Base-by-base conservation (phyloP, 306 rosid species). In the Prunus mira region DNA sequence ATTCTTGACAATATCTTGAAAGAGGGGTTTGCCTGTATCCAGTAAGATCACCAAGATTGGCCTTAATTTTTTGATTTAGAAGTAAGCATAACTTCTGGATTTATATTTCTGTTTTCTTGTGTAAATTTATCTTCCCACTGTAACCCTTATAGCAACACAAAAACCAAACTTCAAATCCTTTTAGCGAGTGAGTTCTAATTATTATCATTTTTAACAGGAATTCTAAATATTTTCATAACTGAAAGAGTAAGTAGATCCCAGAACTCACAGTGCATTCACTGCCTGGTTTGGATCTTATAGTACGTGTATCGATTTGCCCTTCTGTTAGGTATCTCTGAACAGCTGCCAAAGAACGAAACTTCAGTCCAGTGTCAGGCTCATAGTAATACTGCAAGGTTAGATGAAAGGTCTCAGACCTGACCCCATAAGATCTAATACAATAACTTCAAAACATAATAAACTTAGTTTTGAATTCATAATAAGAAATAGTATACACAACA, bases 271-370 rank as follows among this genome's bases (percentile, higher is more conserved):
- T 57, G 46, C 70, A 28, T 74, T 76, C 51, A 32, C 75, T 50
- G 77, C 71, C 64, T 63, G 82, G 47, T 67, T 80, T 70, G 27
- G 38, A 24, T 67, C 22, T 73, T 66, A 27, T 61, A 6, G 80
- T 50, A 69, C 19, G 25, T 17, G 9, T 17, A 12, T 72, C 77
- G 47, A 46, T 25, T 12, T 57, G 32, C 50, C 76, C 86, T 22
- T 60, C 78, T 38, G 52, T 67, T 45, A 89, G 83, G 79, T 91
- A 74, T 82, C 84, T 83, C 83, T 80, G 56, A 63, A 87, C 93
- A 64, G 89, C 73, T 51, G 65, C 3, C 77, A 91, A 78, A 3
- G 97, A 91, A 58, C 89, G 93, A 70, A 91, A 91, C 79, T 22
- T 27, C 77, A 25, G 75, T 65, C 91, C 77, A 4, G 89, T 87